phyloP scores from a whole-genome alignment of 164 flowering plant species.

The Saururus chinensis region DNA sequence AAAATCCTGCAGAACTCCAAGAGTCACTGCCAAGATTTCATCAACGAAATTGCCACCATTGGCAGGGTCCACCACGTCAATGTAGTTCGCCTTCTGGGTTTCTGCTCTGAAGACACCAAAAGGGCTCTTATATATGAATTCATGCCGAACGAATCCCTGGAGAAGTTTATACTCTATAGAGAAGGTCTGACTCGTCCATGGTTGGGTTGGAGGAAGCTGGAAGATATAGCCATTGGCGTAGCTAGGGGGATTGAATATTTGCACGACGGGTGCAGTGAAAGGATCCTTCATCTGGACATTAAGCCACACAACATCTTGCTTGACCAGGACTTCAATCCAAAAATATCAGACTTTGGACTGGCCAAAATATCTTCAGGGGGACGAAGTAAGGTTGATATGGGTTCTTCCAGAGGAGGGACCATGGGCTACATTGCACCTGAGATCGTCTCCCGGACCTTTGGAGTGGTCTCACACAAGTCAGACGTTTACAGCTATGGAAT shows the following conservation, averaged over 20 bases:
- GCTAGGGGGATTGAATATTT: slow-evolving; percentile 16
- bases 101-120: slow-evolving; percentile 5
- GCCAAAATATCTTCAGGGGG: slow-evolving; percentile 9
- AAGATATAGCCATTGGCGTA: slow-evolving; percentile 11
- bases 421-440: slow-evolving; percentile 16
- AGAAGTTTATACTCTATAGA: slow-evolving; percentile 16
- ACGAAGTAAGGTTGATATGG: slow-evolving; percentile 2
- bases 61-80: slow-evolving; percentile 8
- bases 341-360: slow-evolving; percentile 22
- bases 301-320: slow-evolving; percentile 20
- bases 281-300: slow-evolving; percentile 17
- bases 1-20: slow-evolving; percentile 1
- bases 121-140: slow-evolving; percentile 7
- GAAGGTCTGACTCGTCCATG: neutral
- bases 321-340: slow-evolving; percentile 13
- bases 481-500: slow-evolving; percentile 11
- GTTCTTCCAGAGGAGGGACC: slow-evolving; percentile 9
- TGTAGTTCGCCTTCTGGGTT: slow-evolving; percentile 7
- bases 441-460: slow-evolving; percentile 4
- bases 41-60: slow-evolving; percentile 6
- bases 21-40: slow-evolving; percentile 6
- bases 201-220: slow-evolving; percentile 5
- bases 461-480: slow-evolving; percentile 9
- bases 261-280: slow-evolving; percentile 11
- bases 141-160: slow-evolving; percentile 9